These are phyloP conservation scores for Litchi chinensis DNA, from an alignment of 345 rosid genomes.

Conservation along the genomic window DNA sequence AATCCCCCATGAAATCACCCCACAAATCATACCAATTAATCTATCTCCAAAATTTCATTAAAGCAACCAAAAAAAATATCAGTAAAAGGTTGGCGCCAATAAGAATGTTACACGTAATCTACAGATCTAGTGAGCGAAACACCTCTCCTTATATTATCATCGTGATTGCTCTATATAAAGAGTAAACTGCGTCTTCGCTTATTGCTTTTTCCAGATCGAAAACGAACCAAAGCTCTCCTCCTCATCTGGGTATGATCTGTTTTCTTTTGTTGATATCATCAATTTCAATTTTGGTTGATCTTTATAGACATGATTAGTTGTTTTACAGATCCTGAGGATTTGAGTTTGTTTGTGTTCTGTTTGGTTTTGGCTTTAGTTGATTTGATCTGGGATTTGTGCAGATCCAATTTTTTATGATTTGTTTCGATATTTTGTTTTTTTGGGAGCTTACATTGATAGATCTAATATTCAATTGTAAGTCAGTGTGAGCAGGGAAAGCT, in stretches of 20 bases:
- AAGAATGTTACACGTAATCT: background rate
- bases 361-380: background rate
- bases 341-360: background rate
- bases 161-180: background rate
- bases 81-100: background rate
- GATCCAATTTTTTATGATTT: background rate
- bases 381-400: background rate
- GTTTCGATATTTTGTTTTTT: background rate
- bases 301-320: background rate
- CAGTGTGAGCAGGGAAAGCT: background rate
- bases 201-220: background rate
- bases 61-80: background rate
- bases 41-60: background rate
- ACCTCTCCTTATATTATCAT: background rate
- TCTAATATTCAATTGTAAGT: background rate
- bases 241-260: background rate
- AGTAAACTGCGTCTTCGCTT: background rate
- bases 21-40: background rate
- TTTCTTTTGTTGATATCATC: background rate
- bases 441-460: background rate
- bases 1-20: background rate
- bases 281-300: background rate
- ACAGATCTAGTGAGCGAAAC: background rate
- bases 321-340: slow-evolving; percentile 4
- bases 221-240: background rate